phyloP scores from a whole-genome alignment of 2,329 filamentous ascomycete species.

The Tolypocladium guangdongense region DNA sequence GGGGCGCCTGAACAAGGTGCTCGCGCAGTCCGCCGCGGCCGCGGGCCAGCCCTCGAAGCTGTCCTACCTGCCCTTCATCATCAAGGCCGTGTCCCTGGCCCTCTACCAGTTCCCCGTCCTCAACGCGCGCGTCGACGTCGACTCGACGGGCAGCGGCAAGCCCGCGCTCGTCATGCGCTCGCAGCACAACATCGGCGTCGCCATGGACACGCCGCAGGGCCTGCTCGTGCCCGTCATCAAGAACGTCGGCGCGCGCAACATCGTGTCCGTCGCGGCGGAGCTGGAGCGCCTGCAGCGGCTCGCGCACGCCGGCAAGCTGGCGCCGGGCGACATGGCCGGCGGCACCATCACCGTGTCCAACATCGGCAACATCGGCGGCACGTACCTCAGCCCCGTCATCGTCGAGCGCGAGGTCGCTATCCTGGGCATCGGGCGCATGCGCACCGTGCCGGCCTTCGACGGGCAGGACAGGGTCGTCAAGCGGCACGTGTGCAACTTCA shows the following conservation, averaged over 20 bases:
- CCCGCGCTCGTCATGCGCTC: conserved; percentile 68
- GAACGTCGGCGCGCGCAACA: conserved; percentile 66
- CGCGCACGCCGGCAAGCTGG: conserved; percentile 64
- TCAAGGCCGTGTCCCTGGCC: conserved; percentile 87
- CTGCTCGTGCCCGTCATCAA: conserved; percentile 87
- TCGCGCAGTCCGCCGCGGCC: conserved; percentile 32
- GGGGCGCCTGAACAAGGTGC: conserved; percentile 58
- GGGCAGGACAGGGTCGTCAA: conserved; percentile 50
- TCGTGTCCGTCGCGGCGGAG: conserved; percentile 68
- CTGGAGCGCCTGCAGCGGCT: conserved; percentile 62
- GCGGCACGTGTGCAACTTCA: conserved; percentile 79
- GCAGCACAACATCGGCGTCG: conserved; percentile 89
- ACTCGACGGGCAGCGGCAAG: conserved; percentile 41
- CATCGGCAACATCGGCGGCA: conserved; percentile 89
- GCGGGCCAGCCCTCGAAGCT: conserved; percentile 48
- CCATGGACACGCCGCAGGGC: conserved; percentile 85
- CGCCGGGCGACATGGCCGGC: conserved; percentile 63
- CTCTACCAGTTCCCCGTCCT: conserved; percentile 74
- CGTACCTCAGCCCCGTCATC: conserved; percentile 83
- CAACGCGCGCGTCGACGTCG: conserved; percentile 69
- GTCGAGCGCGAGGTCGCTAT: conserved; percentile 88
- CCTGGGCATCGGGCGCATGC: conserved; percentile 74
- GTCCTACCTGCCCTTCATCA: conserved; percentile 86
- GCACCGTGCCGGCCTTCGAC: conserved; percentile 69
- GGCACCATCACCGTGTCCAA: conserved; percentile 95